A percentile compares a stretch with the other conserved stretches of the same genome.
Evolutionary conservation across 2,329 filamentous ascomycete genomes (phyloP).

Genomic region (Ascochyta fabae): DNA sequence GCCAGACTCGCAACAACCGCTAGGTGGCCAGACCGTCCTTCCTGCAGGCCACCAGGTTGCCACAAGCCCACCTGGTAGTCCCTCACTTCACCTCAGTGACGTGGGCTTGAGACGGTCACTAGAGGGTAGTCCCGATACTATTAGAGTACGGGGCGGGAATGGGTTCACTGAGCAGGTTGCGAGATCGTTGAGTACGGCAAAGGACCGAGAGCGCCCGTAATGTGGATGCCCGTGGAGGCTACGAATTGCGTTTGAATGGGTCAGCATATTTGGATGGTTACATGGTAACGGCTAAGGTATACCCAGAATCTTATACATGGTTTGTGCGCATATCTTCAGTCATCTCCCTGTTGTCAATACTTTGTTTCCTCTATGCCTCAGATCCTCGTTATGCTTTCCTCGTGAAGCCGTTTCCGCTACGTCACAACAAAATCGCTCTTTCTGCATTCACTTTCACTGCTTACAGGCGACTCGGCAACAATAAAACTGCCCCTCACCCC

Average conservation of each 20-base stretch:
- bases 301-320: slow-evolving; percentile 22
- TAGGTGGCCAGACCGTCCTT: slow-evolving; percentile 25
- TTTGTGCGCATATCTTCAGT: slow-evolving; percentile 8
- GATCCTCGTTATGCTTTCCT: background rate
- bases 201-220: slow-evolving; percentile 20
- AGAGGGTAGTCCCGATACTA: slow-evolving; percentile 28
- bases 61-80: slow-evolving; percentile 29
- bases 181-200: slow-evolving; percentile 32
- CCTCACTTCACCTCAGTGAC: slow-evolving; percentile 33
- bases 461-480: background rate
- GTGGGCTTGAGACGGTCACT: slow-evolving; percentile 43
- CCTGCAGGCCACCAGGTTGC: slow-evolving; percentile 20
- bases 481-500: background rate
- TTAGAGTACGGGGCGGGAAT: slow-evolving; percentile 20
- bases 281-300: slow-evolving; percentile 7
- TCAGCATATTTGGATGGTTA: slow-evolving; percentile 11
- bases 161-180: slow-evolving; percentile 45
- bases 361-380: background rate
- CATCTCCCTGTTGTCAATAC: background rate
- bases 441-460: slow-evolving; percentile 3
- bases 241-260: slow-evolving; percentile 10
- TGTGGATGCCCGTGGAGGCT: background rate
- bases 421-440: background rate
- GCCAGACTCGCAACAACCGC: slow-evolving; percentile 40
- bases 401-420: background rate